phyloP scores from a whole-genome alignment of 441 rosid species.

The Aleurites moluccanus region DNA sequence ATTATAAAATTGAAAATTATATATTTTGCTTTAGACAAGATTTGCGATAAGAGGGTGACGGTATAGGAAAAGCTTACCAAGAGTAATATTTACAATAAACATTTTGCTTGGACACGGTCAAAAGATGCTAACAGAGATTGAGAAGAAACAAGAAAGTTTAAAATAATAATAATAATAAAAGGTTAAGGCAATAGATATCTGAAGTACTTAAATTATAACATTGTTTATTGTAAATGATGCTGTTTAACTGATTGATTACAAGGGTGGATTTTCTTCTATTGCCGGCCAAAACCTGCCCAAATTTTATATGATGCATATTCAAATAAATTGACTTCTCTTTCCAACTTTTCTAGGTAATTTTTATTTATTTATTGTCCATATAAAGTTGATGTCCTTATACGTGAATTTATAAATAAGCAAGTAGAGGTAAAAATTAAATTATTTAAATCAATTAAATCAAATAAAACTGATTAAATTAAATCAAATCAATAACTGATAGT shows the following conservation, averaged over 20 bases:
- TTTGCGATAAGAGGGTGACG: not conserved
- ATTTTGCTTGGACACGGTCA: conserved; percentile 19
- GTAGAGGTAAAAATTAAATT: too few relatives aligned
- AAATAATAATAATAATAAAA: not conserved
- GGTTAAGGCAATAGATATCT: not conserved
- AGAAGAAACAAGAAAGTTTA: conserved; percentile 7
- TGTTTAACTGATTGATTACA: not conserved
- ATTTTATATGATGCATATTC: not conserved
- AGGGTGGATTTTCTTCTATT: not conserved
- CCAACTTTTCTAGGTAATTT: not conserved
- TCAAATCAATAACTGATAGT: too few relatives aligned
- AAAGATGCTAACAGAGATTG: conserved; percentile 15
- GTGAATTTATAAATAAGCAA: too few relatives aligned
- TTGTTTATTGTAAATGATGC: conserved; percentile 2
- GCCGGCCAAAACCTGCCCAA: conserved; percentile 10
- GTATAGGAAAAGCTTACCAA: not conserved
- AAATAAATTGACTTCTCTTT: not conserved
- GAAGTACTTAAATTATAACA: not conserved
- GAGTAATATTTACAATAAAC: not conserved
- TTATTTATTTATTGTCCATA: not conserved
- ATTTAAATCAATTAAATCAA: too few relatives aligned
- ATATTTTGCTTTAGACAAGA: not conserved
- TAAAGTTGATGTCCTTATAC: too few relatives aligned
- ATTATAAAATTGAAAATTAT: not conserved
- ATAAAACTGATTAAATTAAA: too few relatives aligned